A percentile compares a stretch with the other conserved stretches of the same genome.
These are phyloP conservation scores for Porodaedalea pini DNA, from an alignment of 1,284 basidiomycete species.

Conservation along the genomic window DNA sequence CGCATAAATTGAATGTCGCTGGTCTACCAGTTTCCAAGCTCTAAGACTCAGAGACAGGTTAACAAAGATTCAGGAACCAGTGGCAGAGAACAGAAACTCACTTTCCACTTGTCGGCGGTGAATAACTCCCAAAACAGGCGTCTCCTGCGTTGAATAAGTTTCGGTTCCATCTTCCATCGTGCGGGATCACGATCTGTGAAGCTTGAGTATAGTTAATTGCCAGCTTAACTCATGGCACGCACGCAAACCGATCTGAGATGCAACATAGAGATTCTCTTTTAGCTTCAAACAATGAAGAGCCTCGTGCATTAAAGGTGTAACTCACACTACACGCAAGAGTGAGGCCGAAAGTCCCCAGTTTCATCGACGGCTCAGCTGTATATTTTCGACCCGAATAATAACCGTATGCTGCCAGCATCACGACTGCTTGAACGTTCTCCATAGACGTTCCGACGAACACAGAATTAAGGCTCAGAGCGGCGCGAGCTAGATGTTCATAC, in stretches of 20 bases:
- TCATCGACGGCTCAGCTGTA: conserved; percentile 22
- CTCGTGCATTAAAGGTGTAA: conserved; percentile 17
- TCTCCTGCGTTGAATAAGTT: conserved; percentile 25
- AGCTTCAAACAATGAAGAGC: conserved; percentile 9
- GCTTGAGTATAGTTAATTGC: not conserved
- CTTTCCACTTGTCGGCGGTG: conserved; percentile 17
- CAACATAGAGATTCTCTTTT: too few species aligned
- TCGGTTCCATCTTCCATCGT: conserved; percentile 25
- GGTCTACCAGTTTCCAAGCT: conserved; percentile 10
- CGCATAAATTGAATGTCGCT: conserved; percentile 3
- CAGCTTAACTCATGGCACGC: conserved; percentile 1
- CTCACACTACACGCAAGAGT: conserved; percentile 21
- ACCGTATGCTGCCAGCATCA: conserved; percentile 23
- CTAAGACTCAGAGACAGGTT: not conserved
- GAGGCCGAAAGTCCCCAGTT: conserved; percentile 16
- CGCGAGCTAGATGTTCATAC: conserved; percentile 26
- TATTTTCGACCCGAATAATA: conserved; percentile 23
- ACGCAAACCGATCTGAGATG: conserved; percentile 23
- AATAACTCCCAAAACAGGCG: conserved; percentile 29
- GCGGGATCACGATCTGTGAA: too few species aligned
- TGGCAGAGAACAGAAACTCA: not conserved
- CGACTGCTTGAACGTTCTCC: conserved; percentile 7
- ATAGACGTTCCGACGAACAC: conserved; percentile 23
- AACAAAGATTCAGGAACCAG: not conserved
- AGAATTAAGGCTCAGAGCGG: conserved; percentile 23